Evolutionary conservation across 768 basidiomycete genomes (phyloP).

Genomic region (Leccinum truebloodii): DNA sequence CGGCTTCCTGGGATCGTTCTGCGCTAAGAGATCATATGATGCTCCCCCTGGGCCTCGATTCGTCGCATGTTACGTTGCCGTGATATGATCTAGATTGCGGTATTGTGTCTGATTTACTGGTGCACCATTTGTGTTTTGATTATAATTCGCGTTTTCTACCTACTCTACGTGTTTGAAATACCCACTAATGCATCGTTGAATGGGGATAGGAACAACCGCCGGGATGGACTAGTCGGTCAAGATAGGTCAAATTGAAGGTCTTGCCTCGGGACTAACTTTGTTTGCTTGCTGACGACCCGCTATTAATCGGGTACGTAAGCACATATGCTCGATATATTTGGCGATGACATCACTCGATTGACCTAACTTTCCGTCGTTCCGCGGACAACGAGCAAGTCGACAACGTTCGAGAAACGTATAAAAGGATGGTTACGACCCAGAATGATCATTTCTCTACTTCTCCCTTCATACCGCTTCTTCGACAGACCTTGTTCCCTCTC

Average conservation of each 20-base stretch:
- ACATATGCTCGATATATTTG: background rate
- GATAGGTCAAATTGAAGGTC: background rate
- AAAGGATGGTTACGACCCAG: background rate
- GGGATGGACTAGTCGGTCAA: background rate
- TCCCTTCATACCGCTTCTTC: background rate
- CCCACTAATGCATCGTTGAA: background rate
- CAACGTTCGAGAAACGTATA: background rate
- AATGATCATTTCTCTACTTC: background rate
- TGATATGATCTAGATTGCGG: slow-evolving; percentile 9
- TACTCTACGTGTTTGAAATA: background rate
- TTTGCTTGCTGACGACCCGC: background rate
- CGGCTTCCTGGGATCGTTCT: slow-evolving; percentile 49
- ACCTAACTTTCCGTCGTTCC: too few species aligned
- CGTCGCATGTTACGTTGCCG: slow-evolving; percentile 20
- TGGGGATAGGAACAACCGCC: background rate
- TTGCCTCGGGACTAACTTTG: background rate
- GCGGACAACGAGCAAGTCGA: too few species aligned
- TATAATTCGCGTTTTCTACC: background rate
- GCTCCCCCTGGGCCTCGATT: slow-evolving; percentile 58
- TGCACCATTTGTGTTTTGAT: background rate
- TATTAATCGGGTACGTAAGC: background rate
- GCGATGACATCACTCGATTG: slow-evolving; percentile 3
- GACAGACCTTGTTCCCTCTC: background rate
- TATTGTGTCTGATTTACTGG: background rate
- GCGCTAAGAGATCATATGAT: slow-evolving; percentile 50